Evolutionary conservation across 2,329 filamentous ascomycete genomes (phyloP), one percentile per base, ranked within the genome.

Genomic region (Endoconidiophora polonica): DNA sequence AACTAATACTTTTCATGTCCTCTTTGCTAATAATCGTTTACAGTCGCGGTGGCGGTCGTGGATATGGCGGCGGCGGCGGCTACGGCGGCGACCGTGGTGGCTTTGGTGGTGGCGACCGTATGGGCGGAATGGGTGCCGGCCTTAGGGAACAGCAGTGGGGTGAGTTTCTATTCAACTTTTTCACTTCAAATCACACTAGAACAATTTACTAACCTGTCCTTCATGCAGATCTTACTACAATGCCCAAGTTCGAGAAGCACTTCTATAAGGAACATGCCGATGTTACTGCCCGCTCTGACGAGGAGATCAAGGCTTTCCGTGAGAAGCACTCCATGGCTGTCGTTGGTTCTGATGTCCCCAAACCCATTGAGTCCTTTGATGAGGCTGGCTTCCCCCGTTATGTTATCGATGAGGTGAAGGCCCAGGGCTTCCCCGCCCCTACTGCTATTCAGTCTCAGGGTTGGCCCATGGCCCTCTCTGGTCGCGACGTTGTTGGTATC

Each of bases 191-290:
- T 55, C 52, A 46, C 56, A 40, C 51, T 51, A 23, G 41, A 29
- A 45, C 26, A 29, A n/a, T 53, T 41, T 54, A 52, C 59, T 63
- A 59, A 62, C 52, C 4, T 16, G 12, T 33, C 4, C 12, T 41
- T 20, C 5, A 37, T 46, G 18, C 57, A 91, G 91, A 98, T 63
- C 60, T 91, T 49, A 72, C 65, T 61, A 65, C 80, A 5, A 63
- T 98, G 43, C 90, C 91, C 59, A 96, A 96, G 68, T 98, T 98
- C 69, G 91, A 98, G 65, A 98, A 98, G 70, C 88, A 85, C 6
- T 98, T 98, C 71, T 98, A 98, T 77, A 94, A 96, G 72, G 91
- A 96, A 69, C 81, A 91, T 63, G 74, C 81, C 29, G 77, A 78
- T 54, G 90, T 98, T 54, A 68, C 79, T 55, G 72, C 67, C 59